Conservation (phyloP, 495 filamentous ascomycete species). For the Hyphodiscus hymeniophilus region DNA sequence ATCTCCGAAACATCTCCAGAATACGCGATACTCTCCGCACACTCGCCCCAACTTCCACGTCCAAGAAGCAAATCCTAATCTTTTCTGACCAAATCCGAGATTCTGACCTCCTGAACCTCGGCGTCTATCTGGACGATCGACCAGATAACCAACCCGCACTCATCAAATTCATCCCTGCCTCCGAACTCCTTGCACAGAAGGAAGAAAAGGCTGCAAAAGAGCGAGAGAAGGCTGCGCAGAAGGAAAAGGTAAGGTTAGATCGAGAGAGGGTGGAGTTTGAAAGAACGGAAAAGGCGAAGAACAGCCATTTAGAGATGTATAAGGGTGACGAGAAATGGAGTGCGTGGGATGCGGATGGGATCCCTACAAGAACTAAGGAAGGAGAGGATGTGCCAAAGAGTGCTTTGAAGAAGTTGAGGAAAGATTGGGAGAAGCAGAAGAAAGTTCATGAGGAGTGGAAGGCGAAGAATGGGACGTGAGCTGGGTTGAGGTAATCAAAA, state of each 20-base stretch:
- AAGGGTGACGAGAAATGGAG: slow-evolving; percentile 60
- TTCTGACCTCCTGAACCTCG: slow-evolving; percentile 65
- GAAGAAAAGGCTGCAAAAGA: slow-evolving; percentile 56
- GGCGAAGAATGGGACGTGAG: neutral
- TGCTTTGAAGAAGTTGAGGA: slow-evolving; percentile 72
- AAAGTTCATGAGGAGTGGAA: slow-evolving; percentile 62
- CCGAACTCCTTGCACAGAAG: slow-evolving; percentile 61
- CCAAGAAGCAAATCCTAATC: slow-evolving; percentile 51
- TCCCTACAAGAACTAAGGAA: slow-evolving; percentile 67
- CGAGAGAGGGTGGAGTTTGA: slow-evolving; percentile 29
- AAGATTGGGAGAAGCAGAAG: slow-evolving; percentile 90
- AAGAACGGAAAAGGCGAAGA: slow-evolving; percentile 62
- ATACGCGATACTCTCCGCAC: slow-evolving; percentile 62
- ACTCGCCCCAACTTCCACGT: slow-evolving; percentile 44
- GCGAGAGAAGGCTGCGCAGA: slow-evolving; percentile 42
- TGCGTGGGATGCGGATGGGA: slow-evolving; percentile 79
- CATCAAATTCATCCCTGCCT: slow-evolving; percentile 69
- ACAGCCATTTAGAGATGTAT: slow-evolving; percentile 63
- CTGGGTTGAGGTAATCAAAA: no score
- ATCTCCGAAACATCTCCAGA: slow-evolving; percentile 52
- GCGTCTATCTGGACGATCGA: slow-evolving; percentile 83
- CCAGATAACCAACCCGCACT: slow-evolving; percentile 56
- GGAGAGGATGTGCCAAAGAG: slow-evolving; percentile 80
- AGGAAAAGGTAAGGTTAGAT: slow-evolving; percentile 36
- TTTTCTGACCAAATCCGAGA: slow-evolving; percentile 79